Conservation (phyloP, 1,139 yeast species). For the Magnusiomyces sp. region DNA sequence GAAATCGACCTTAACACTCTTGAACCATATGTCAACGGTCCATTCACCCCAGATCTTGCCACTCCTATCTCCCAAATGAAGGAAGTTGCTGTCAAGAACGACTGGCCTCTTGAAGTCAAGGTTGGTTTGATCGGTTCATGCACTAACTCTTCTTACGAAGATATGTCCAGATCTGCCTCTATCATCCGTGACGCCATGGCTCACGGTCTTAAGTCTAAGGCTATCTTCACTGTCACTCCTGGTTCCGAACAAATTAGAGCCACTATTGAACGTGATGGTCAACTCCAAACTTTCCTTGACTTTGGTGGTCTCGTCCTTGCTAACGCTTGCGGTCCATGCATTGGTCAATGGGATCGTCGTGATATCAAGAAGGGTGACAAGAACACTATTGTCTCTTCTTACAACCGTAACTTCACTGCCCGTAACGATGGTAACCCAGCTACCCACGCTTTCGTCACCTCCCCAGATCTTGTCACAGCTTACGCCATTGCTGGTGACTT, state of each 20-base stretch:
- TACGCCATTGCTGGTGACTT: slow-evolving; percentile 90
- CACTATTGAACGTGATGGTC: slow-evolving; percentile 91
- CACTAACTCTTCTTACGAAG: slow-evolving; percentile 95
- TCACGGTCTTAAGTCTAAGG: slow-evolving; percentile 84
- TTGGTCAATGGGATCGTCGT: slow-evolving; percentile 98
- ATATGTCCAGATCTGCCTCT: slow-evolving; percentile 91
- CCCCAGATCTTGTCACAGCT: slow-evolving; percentile 96
- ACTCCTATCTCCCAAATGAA: slow-evolving; percentile 75
- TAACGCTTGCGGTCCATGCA: slow-evolving; percentile 98
- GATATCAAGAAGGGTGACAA: slow-evolving; percentile 90
- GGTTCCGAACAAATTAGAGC: slow-evolving; percentile 99
- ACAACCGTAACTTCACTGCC: slow-evolving; percentile 93
- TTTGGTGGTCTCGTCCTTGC: slow-evolving; percentile 90
- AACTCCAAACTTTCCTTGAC: slow-evolving; percentile 74
- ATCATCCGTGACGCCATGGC: slow-evolving; percentile 75
- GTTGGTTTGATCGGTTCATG: slow-evolving; percentile 97
- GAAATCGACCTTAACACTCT: slow-evolving; percentile 67
- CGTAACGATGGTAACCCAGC: slow-evolving; percentile 97
- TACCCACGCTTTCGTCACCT: slow-evolving; percentile 92
- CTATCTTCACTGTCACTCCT: slow-evolving; percentile 90
- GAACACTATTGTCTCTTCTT: slow-evolving; percentile 88
- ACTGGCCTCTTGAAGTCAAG: slow-evolving; percentile 58
- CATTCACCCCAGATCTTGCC: slow-evolving; percentile 89
- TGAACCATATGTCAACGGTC: slow-evolving; percentile 91
- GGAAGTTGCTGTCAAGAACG: slow-evolving; percentile 50